Evolutionary conservation across 306 rosid genomes (phyloP), one percentile per base, ranked within the genome.

Genomic region (Inga leiocalycina): DNA sequence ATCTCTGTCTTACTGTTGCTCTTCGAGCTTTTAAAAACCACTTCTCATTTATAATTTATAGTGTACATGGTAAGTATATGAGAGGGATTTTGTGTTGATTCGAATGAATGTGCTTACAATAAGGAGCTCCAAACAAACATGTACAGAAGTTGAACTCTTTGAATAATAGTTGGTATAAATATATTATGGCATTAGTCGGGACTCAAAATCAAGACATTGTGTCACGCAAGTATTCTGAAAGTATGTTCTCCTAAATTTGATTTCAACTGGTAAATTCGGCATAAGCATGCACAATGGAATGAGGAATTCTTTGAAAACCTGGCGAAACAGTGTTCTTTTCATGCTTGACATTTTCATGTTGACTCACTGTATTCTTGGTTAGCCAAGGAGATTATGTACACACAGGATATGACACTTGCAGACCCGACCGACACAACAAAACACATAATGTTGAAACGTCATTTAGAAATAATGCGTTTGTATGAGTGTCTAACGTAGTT

Each of bases 301-400:
- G 51, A 5, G 4, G 37, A 16, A 10, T 41, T 41, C 12, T 72
- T 45, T 45, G 59, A 27, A 46, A 6, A 46, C 11, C 10, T 2
- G 22, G 41, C 14, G 35, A 34, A 51, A 27, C n/a, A 43, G 41
- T n/a, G 48, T 54, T 24, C 8, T 70, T 77, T 13, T 14, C 43
- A 54, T 6, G 54, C 39, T 37, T 74, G 56, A 74, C 49, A 39
- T 54, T 74, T 79, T 74, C 56, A 6, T 52, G 73, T 37, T 65
- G 64, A 65, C 22, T 3, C 54, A 45, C 49, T 32, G n/a, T 34
- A 73, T 84, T 79, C 65, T 79, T 65, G 71, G 27, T 75, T 14
- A 13, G 34, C 70, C 61, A 73, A 41, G 71, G 17, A 39, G 51
- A n/a, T 39, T 9, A 17, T 35, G 6, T 35, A 8, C 46, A 35